Evolutionary conservation across 2,329 filamentous ascomycete species (phyloP).

Genomic region (Dactylellina haptotyla): DNA sequence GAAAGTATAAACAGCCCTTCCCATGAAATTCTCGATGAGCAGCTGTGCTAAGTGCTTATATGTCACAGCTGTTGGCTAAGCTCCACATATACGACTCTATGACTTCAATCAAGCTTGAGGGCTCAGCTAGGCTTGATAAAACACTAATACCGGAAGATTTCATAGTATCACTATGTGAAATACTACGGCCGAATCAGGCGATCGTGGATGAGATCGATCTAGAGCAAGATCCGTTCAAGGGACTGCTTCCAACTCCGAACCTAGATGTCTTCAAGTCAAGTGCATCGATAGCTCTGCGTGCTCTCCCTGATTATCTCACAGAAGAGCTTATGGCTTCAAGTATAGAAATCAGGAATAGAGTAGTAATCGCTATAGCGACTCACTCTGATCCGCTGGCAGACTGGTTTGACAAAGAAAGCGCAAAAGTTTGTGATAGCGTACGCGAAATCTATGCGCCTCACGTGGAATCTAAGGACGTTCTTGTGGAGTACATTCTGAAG

Average conservation of each 20-base stretch:
- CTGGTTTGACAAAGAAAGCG: slow-evolving; percentile 24
- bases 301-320: background rate
- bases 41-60: background rate
- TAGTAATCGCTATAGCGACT: slow-evolving; percentile 22
- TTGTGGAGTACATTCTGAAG: slow-evolving; percentile 27
- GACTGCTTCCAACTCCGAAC: slow-evolving; percentile 13
- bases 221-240: slow-evolving; percentile 33
- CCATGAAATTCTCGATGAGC: background rate
- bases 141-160: background rate
- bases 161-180: slow-evolving; percentile 21
- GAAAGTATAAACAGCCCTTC: slow-evolving; percentile 1
- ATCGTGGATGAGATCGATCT: slow-evolving; percentile 26
- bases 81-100: slow-evolving; percentile 40
- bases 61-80: slow-evolving; percentile 23
- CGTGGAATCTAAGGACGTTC: slow-evolving; percentile 20
- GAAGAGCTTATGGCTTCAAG: background rate
- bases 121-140: background rate
- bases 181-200: slow-evolving; percentile 9
- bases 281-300: slow-evolving; percentile 12
- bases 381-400: slow-evolving; percentile 3
- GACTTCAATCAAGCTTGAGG: background rate
- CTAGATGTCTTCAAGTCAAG: slow-evolving; percentile 17
- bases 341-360: background rate
- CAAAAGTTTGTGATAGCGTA: slow-evolving; percentile 6
- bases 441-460: background rate